Conservation (phyloP, 2,329 filamentous ascomycete genomes). For the Fusarium mundagurra region DNA sequence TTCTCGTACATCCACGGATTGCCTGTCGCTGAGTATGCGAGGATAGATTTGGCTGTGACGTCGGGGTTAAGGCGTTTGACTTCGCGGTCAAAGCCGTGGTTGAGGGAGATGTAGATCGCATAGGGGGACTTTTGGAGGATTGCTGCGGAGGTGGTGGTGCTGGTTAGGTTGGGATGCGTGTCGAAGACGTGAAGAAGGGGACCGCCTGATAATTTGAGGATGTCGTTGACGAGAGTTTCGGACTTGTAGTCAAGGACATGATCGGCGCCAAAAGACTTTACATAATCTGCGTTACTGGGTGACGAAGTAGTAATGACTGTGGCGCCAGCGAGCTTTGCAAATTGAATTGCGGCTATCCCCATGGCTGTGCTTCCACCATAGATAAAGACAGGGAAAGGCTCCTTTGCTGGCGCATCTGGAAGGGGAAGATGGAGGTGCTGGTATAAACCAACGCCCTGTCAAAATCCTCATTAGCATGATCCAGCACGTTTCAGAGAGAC, state of each 20-base stretch:
- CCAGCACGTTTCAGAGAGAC: fast-evolving
- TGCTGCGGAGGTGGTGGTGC: neutral
- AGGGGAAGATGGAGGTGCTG: conserved; percentile 55
- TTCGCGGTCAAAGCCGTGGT: neutral
- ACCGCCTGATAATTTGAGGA: conserved; percentile 30
- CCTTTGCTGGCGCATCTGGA: conserved; percentile 51
- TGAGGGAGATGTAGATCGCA: neutral
- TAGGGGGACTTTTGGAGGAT: neutral
- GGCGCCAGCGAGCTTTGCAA: conserved; percentile 50
- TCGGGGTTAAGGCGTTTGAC: neutral
- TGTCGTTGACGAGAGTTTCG: conserved; percentile 29
- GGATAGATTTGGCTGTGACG: neutral
- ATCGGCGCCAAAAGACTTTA: conserved; percentile 53
- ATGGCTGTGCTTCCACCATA: conserved; percentile 64
- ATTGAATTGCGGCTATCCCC: conserved; percentile 59
- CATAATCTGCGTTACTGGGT: conserved; percentile 46
- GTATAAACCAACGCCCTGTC: conserved; percentile 56
- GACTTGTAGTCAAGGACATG: conserved; percentile 57
- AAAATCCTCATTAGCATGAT: fast-evolving
- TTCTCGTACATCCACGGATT: neutral
- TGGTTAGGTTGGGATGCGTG: neutral
- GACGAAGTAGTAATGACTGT: conserved; percentile 51
- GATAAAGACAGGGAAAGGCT: conserved; percentile 52
- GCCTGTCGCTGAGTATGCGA: conserved; percentile 3
- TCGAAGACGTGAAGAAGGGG: conserved; percentile 12